Percentiles rank a stretch among this genome's conserved stretches.
Conservation (phyloP, 2,329 filamentous ascomycete species). For the Colletotrichum sp. region DNA sequence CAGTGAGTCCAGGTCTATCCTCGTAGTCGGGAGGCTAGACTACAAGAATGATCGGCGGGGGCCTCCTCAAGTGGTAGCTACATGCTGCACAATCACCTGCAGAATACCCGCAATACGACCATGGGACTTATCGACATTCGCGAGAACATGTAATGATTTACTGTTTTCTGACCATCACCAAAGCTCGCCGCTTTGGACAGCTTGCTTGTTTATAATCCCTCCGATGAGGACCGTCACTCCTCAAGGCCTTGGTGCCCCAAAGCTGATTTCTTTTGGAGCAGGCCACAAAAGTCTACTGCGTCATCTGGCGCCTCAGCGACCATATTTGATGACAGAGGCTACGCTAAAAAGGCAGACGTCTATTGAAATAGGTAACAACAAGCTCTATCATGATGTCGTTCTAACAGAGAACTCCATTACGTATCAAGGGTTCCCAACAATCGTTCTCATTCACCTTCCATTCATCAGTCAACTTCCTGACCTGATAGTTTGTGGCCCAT, state of each 20-base stretch:
- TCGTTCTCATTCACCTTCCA: background rate
- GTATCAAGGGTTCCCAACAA: background rate
- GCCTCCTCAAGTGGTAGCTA: background rate
- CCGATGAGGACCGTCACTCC: background rate
- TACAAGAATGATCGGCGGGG: no score
- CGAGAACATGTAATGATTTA: background rate
- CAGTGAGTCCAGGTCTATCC: no score
- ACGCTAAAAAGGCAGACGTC: background rate
- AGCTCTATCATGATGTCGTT: background rate
- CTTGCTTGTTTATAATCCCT: background rate
- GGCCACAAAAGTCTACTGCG: background rate
- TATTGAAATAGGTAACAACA: background rate
- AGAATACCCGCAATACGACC: background rate
- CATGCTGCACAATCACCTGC: background rate
- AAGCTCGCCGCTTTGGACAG: background rate
- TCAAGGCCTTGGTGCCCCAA: background rate
- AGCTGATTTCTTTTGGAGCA: background rate
- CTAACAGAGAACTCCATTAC: background rate
- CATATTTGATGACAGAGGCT: background rate
- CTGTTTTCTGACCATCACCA: background rate
- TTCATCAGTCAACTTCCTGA: background rate
- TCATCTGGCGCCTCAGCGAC: background rate
- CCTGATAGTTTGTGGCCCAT: constrained; percentile 53
- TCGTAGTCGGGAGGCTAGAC: no score
- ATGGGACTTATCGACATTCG: background rate